Conservation (phyloP, 1,284 basidiomycete genomes). For the Trametes sp. region DNA sequence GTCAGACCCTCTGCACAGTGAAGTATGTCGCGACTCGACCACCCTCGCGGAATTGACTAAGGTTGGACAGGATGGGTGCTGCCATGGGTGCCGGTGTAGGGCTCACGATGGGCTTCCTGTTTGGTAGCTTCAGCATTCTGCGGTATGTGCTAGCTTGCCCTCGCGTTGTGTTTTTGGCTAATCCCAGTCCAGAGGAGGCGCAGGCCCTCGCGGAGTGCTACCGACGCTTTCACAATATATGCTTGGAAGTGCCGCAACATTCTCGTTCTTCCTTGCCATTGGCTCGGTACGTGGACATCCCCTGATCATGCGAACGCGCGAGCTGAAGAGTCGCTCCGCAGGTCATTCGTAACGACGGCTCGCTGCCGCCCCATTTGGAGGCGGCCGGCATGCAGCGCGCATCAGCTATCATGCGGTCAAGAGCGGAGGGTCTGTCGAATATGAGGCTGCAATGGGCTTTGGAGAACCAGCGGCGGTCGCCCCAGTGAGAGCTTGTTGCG, state of each 20-base stretch:
- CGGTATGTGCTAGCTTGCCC: constrained; percentile 59
- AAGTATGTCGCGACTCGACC: constrained; percentile 37
- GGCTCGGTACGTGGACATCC: constrained; percentile 66
- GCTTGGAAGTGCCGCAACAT: constrained; percentile 89
- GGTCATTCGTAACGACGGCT: constrained; percentile 79
- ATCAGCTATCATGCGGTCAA: constrained; percentile 61
- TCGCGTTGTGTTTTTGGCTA: background rate
- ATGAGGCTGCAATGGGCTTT: constrained; percentile 77
- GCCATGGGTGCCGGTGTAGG: constrained; percentile 93
- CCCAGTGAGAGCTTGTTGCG: constrained; percentile 18
- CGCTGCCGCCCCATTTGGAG: constrained; percentile 64
- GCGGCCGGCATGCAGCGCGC: constrained; percentile 65
- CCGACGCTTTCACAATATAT: constrained; percentile 95
- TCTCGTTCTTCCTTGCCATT: constrained; percentile 86
- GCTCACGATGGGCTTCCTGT: constrained; percentile 95
- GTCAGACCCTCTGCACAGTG: constrained; percentile 33
- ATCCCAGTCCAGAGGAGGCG: constrained; percentile 68
- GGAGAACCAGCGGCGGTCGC: constrained; percentile 50
- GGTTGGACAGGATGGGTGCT: constrained; percentile 80
- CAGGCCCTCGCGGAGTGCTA: constrained; percentile 86
- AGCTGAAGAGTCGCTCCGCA: constrained; percentile 38
- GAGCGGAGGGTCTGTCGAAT: constrained; percentile 68
- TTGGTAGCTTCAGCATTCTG: constrained; percentile 90
- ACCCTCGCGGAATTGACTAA: constrained; percentile 14
- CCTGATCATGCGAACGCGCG: background rate